Evolutionary conservation across 352 stramenopile species (phyloP).

Genomic region (Phytopythium helicoides): DNA sequence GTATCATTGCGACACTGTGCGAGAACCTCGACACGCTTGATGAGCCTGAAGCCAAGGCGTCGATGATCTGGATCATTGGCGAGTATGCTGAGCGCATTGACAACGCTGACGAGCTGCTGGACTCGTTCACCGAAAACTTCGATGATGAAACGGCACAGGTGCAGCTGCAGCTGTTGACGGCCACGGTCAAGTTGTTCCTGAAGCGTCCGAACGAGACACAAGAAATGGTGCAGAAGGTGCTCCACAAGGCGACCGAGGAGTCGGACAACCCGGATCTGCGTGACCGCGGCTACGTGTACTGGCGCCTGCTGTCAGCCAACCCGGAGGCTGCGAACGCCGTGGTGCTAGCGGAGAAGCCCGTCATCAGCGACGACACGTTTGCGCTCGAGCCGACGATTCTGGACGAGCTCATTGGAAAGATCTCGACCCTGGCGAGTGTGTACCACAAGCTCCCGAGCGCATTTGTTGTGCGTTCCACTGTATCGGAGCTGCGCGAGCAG

Average conservation of each 20-base stretch:
- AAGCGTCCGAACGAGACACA: conserved; percentile 93
- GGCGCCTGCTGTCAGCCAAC: conserved; percentile 97
- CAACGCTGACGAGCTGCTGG: conserved; percentile 98
- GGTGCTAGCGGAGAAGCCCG: conserved; percentile 97
- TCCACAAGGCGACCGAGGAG: conserved; percentile 98
- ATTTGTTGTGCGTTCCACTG: conserved; percentile 83
- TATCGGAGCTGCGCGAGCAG: conserved; percentile 72
- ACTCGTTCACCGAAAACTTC: conserved; percentile 99
- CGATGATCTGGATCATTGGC: conserved; percentile 99
- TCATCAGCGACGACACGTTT: conserved; percentile 99
- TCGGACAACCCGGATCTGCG: conserved; percentile 98
- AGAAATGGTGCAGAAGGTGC: conserved; percentile 97
- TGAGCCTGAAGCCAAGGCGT: conserved; percentile 98
- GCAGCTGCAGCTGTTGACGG: conserved; percentile 98
- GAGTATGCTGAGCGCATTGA: conserved; percentile 99
- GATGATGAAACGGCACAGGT: conserved; percentile 96
- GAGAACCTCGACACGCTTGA: conserved; percentile 99
- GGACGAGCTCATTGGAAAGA: conserved; percentile 96
- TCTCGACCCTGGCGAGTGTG: conserved; percentile 96
- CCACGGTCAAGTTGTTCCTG: conserved; percentile 99
- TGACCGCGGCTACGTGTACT: conserved; percentile 99
- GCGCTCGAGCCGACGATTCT: conserved; percentile 93
- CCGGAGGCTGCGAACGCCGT: conserved; percentile 97
- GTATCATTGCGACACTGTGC: conserved; percentile 98
- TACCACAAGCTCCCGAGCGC: conserved; percentile 96